Percentiles rank a stretch among this genome's conserved stretches.
Conservation (phyloP, 768 basidiomycete genomes). For the Tulasnella sp. region DNA sequence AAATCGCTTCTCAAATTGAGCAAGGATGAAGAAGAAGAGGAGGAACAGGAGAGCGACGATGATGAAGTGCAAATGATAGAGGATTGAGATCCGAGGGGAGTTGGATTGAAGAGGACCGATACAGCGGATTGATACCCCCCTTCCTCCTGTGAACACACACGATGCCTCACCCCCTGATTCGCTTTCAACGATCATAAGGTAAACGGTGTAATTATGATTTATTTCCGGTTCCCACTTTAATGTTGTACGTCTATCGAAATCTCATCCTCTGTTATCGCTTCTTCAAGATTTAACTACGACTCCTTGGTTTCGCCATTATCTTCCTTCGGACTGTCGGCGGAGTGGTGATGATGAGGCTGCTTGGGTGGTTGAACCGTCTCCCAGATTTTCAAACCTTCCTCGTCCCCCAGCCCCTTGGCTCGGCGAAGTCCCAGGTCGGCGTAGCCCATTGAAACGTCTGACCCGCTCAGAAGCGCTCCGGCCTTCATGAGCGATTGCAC, state of each 20-base stretch:
- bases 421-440: constrained; percentile 56
- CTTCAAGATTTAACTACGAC: neutral
- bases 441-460: constrained; percentile 40
- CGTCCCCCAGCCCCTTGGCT: constrained; percentile 41
- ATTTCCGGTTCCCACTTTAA: neutral
- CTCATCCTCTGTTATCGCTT: neutral
- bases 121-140: neutral
- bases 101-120: neutral
- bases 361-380: constrained; percentile 15
- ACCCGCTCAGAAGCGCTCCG: constrained; percentile 53
- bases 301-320: neutral
- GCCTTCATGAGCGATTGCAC: constrained; percentile 65
- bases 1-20: constrained; percentile 23
- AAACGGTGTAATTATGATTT: constrained; percentile 11
- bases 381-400: constrained; percentile 48
- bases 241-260: constrained; percentile 16
- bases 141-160: neutral
- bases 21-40: constrained; percentile 34
- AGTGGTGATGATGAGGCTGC: neutral
- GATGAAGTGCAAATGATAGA: constrained; percentile 4
- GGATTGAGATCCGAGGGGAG: neutral
- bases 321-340: neutral
- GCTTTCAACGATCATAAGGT: neutral
- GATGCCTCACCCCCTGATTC: neutral
- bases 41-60: constrained; percentile 38